Conservation (phyloP, 768 basidiomycete genomes). For the Rubroboletus satanas region DNA sequence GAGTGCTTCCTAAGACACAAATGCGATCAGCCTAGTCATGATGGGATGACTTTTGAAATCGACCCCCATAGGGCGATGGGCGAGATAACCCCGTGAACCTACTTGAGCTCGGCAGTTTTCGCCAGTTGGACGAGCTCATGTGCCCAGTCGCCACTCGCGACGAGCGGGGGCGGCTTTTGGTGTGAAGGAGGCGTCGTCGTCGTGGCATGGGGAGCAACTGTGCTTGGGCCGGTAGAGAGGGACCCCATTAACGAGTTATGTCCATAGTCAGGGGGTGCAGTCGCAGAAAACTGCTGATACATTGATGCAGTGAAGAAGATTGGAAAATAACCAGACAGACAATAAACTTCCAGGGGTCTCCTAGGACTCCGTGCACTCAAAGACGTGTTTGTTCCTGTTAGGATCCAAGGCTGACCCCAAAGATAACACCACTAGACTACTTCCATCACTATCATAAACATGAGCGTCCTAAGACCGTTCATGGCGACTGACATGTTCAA, state of each 20-base stretch:
- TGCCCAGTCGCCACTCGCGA: constrained; percentile 85
- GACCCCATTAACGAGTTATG: constrained; percentile 30
- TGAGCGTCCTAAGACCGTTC: constrained; percentile 88
- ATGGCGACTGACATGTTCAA: constrained; percentile 85
- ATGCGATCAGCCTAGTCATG: constrained; percentile 10
- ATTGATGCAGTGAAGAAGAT: constrained; percentile 24
- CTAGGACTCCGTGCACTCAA: constrained; percentile 28
- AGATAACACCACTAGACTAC: neutral
- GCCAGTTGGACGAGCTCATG: constrained; percentile 82
- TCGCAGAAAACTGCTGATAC: constrained; percentile 35
- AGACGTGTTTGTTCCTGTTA: constrained; percentile 29
- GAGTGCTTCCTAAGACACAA: constrained; percentile 65
- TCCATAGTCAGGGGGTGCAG: constrained; percentile 34
- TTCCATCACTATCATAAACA: constrained; percentile 30
- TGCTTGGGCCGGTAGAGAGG: constrained; percentile 33
- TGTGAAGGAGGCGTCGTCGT: constrained; percentile 22
- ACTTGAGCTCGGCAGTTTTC: constrained; percentile 88
- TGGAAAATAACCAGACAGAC: constrained; percentile 22
- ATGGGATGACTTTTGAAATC: neutral
- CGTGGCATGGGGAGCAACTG: constrained; percentile 30
- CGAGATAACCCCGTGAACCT: constrained; percentile 30
- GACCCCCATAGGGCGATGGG: neutral
- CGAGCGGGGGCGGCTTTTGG: constrained; percentile 44
- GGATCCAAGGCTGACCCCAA: constrained; percentile 15
- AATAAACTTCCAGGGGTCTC: constrained; percentile 32